Evolutionary conservation across 176 grass and related monocot genomes (phyloP), one percentile per base, ranked within the genome.

Genomic region (Zizania latifolia): DNA sequence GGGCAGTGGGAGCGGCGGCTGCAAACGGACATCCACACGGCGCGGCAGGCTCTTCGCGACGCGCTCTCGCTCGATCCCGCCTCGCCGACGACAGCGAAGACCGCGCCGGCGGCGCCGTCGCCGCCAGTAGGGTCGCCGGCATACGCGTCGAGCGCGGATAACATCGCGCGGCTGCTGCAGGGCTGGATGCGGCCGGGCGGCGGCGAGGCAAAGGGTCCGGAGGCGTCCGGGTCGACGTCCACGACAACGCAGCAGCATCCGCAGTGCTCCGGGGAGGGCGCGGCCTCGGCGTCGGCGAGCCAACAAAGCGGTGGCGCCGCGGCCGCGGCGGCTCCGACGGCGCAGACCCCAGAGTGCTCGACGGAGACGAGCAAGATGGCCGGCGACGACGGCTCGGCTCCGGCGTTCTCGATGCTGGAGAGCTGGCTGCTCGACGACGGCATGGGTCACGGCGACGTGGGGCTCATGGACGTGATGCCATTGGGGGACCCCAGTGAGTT

Each of bases 21-120:
- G 32, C 94, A 94, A 84, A 89, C 94, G 15, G 94, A 98, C 81
- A 98, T 98, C 74, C 90, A 98, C 86, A 94, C 78, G 58, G 91
- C 94, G 32, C 77, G 89, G 43, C 94, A 92, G 79, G 94, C 94
- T 6, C 83, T 98, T 23, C 81, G 81, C 30, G 84, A 92, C 79
- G 94, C 94, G 75, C 85, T 98, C 36, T 93, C 91, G 45, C 32
- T 92, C 9, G 91, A 93, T 50, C 55, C 84, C 14, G 70, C 68
- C 26, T 32, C 70, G 27, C 32, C 57, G 10, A 50, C 23, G 24
- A 23, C 45, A 11, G 39, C 81, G 26, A 37, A 63, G n/a, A 29
- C 32, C 54, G 57, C 40, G 40, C 58, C 76, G 36, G 36, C 62
- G 15, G n/a, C 76, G 6, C 36, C 75, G 15, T 48, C 75, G 41